Evolutionary conservation across 768 basidiomycete species (phyloP).

Genomic region (Tulasnella sp.): DNA sequence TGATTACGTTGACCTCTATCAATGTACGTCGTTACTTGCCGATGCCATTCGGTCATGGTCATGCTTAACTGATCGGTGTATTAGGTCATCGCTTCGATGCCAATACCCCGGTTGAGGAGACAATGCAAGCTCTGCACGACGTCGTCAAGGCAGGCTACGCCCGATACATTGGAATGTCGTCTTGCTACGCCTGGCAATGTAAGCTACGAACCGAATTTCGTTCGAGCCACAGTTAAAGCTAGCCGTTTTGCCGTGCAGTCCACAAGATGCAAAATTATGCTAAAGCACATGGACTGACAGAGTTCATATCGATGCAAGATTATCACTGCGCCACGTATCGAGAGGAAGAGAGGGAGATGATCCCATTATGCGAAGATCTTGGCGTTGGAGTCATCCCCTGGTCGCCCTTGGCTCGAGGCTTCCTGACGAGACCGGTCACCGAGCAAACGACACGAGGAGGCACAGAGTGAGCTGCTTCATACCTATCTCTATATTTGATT

Average conservation of each 20-base stretch:
- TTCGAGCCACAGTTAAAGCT: too few species aligned
- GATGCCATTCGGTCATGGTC: not conserved
- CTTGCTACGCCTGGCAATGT: constrained; percentile 16
- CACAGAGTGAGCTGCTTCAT: too few species aligned
- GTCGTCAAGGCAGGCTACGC: constrained; percentile 41
- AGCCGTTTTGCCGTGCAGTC: not conserved
- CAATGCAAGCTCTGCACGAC: constrained; percentile 27
- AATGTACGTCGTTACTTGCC: constrained; percentile 25
- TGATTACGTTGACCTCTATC: constrained; percentile 38
- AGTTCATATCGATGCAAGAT: constrained; percentile 13
- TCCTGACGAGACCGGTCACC: constrained; percentile 13
- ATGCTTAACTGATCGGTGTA: not conserved
- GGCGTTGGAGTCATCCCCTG: constrained; percentile 26
- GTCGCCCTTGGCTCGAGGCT: constrained; percentile 22
- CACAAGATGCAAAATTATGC: constrained; percentile 9
- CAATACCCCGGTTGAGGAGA: constrained; percentile 37
- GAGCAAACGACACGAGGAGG: not conserved
- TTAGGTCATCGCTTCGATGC: constrained; percentile 31
- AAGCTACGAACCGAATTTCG: not conserved
- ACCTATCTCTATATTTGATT: too few species aligned
- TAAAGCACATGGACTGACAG: not conserved
- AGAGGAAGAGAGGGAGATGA: constrained; percentile 13
- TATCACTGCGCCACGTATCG: not conserved
- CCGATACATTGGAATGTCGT: constrained; percentile 30
- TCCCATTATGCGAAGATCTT: constrained; percentile 4